Evolutionary conservation across 176 grass and related monocot genomes (phyloP).

Genomic region (Alopecurus myosuroides): DNA sequence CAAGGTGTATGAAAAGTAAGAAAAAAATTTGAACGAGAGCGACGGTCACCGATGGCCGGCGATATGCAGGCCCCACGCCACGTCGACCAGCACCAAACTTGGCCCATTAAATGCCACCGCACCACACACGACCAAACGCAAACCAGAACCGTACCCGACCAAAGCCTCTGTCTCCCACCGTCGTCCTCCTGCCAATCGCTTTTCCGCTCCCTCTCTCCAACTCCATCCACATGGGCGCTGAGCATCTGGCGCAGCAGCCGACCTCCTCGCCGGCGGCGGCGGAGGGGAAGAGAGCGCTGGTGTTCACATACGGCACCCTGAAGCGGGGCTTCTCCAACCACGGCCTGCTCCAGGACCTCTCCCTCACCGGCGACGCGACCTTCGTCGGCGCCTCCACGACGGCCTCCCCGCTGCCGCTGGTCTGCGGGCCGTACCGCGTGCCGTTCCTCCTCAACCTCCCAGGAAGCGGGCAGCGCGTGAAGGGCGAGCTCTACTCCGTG

Average conservation of each 20-base stretch:
- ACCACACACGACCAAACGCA: background rate
- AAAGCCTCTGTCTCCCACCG: too few species aligned
- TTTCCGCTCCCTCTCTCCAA: too few species aligned
- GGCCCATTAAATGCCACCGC: background rate
- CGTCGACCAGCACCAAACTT: background rate
- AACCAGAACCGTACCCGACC: background rate
- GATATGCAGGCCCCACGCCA: background rate
- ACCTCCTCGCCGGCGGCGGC: background rate
- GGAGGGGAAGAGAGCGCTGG: constrained; percentile 20
- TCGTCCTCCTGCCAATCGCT: background rate
- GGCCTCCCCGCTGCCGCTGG: too few species aligned
- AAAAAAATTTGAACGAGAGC: too few species aligned
- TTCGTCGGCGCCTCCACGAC: too few species aligned
- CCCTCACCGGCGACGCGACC: too few species aligned
- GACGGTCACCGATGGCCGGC: background rate
- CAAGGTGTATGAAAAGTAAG: too few species aligned
- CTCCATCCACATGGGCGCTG: constrained; percentile 22
- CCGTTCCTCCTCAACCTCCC: too few species aligned
- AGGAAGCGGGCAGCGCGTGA: too few species aligned
- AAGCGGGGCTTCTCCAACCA: constrained; percentile 87
- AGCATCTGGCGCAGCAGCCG: background rate
- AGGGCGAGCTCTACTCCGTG: too few species aligned
- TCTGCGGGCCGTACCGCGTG: too few species aligned
- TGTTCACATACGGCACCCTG: constrained; percentile 94
- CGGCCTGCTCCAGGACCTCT: too few species aligned